A percentile compares a stretch with the other conserved stretches of the same genome.
phyloP scores from a whole-genome alignment of 345 rosid species.

The Lepidium didymum region DNA sequence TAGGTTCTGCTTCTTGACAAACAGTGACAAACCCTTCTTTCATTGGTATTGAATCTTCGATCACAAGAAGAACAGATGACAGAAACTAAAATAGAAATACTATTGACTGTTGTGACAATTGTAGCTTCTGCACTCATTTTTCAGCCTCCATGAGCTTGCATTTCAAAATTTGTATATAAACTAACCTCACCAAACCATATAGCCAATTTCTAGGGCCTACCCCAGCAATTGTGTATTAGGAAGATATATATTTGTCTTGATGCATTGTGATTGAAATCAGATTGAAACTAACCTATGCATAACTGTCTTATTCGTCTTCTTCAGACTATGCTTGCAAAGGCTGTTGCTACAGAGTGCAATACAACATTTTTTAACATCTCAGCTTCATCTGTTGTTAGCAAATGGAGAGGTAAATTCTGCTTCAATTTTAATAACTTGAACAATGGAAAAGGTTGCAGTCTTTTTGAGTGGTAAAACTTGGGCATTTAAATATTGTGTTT shows the following conservation, averaged over 20 bases:
- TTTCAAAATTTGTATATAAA: neutral
- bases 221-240: neutral
- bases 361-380: constrained; percentile 97
- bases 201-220: neutral
- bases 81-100: neutral
- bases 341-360: constrained; percentile 97
- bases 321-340: constrained; percentile 99
- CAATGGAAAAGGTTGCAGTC: neutral
- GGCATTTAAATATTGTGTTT: neutral
- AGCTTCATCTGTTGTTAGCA: constrained; percentile 97
- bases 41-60: too few relatives aligned
- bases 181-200: neutral
- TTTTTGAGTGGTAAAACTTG: neutral
- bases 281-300: neutral
- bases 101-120: neutral
- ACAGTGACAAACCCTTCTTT: too few relatives aligned
- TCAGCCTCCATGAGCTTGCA: neutral
- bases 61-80: too few relatives aligned
- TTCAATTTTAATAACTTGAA: neutral
- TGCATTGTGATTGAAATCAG: neutral
- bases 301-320: neutral
- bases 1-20: too few relatives aligned
- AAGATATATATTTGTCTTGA: neutral
- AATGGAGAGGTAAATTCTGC: constrained; percentile 58
- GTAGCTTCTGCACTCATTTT: neutral